Conservation (phyloP, 1,139 yeast genomes). For the Torulaspora pretoriensis region DNA sequence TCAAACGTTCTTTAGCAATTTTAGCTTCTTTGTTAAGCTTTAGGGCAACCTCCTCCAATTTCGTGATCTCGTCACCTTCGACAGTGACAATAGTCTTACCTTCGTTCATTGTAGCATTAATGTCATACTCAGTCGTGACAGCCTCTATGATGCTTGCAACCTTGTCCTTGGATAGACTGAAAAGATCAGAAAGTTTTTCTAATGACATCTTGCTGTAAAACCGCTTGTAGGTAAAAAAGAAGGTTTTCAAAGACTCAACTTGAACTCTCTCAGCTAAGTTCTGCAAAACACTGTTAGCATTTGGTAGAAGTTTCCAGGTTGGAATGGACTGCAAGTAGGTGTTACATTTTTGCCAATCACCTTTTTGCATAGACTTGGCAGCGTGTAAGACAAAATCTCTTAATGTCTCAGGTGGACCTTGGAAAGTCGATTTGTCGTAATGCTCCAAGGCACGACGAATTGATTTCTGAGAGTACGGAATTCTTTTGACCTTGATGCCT, state of each 20-base stretch:
- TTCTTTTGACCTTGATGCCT: conserved; percentile 57
- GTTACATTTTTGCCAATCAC: conserved; percentile 83
- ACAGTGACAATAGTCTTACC: conserved; percentile 54
- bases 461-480: conserved; percentile 63
- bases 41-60: conserved; percentile 84
- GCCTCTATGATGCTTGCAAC: conserved; percentile 64
- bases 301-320: conserved; percentile 83
- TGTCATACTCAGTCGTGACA: conserved; percentile 73
- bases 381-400: conserved; percentile 94
- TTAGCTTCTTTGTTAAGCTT: conserved; percentile 76
- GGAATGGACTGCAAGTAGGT: conserved; percentile 70
- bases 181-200: conserved; percentile 57
- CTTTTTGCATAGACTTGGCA: conserved; percentile 80
- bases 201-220: conserved; percentile 76
- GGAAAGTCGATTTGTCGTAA: conserved; percentile 90
- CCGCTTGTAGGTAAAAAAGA: conserved; percentile 75
- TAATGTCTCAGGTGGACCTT: conserved; percentile 97
- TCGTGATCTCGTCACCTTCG: conserved; percentile 75
- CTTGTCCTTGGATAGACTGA: conserved; percentile 55
- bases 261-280: conserved; percentile 78
- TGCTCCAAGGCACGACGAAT: conserved; percentile 90
- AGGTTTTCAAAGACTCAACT: conserved; percentile 86
- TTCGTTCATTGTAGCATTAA: conserved; percentile 63
- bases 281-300: conserved; percentile 57
- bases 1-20: conserved; percentile 35